Evolutionary conservation across 2,329 filamentous ascomycete species (phyloP), one percentile per base, ranked within the genome.

Genomic region (Fusarium abutilonis): DNA sequence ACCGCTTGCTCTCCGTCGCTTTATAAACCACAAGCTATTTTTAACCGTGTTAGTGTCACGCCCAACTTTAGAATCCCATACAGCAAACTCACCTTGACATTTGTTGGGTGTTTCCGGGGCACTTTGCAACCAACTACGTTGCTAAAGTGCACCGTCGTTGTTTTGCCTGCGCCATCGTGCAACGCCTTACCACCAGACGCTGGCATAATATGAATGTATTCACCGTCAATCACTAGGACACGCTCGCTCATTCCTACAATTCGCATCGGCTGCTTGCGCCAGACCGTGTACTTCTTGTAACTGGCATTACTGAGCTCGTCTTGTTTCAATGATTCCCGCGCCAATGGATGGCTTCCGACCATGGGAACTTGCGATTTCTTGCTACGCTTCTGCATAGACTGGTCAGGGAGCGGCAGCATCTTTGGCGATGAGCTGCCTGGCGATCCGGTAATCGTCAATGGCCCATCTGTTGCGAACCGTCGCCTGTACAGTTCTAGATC

Each of bases 131-230:
- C 91, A 14, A 96, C 86, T 6, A 95, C 89, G 53, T 90, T 90
- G 70, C 86, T 89, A 72, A 94, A 93, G 69, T 93, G 91, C 43
- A 94, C 89, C 36, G 90, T 92, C 3, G 90, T 93, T 31, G 87
- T 90, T 78, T 92, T 93, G 32, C 85, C 85, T 52, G 81, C 82
- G 19, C 81, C 83, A 52, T 89, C 86, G 56, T 86, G 83, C 54
- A 87, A 77, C 10, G 86, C 84, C 72, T 90, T 91, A 34, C 88
- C 87, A 9, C 83, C 83, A 3, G 84, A 85, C 2, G 85, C 82
- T 23, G 91, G 90, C 83, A 92, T 89, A 68, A 96, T 92, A 75
- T 94, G 91, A 60, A 96, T 86, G 74, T 93, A 95, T 73, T 96
- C 92, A 57, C 90, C 90, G 68, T 94, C 91, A 64, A 96, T 91